A percentile compares a stretch with the other conserved stretches of the same genome.
Conservation (phyloP, 352 stramenopile genomes). For the Phytophthora litchii region DNA sequence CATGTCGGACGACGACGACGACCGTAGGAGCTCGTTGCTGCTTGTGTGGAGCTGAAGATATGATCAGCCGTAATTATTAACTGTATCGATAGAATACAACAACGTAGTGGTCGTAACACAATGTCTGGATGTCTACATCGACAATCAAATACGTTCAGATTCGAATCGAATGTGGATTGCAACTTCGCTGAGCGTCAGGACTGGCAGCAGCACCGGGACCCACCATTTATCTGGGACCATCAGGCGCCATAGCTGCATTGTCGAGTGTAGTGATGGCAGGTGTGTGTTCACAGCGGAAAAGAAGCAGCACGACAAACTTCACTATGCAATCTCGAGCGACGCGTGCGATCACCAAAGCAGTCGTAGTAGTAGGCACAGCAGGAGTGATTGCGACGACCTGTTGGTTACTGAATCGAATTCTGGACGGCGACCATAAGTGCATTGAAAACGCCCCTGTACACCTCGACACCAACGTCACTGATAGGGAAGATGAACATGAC, state of each 20-base stretch:
- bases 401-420: conserved; percentile 32
- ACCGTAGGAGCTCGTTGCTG: conserved; percentile 22
- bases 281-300: conserved; percentile 23
- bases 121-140: neutral
- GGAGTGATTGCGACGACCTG: conserved; percentile 23
- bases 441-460: conserved; percentile 1
- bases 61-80: conserved; percentile 18
- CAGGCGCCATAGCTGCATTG: neutral
- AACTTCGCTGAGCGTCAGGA: conserved; percentile 9
- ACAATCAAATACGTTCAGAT: conserved; percentile 21
- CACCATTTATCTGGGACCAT: conserved; percentile 19
- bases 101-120: neutral
- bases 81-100: conserved; percentile 19
- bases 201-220: conserved; percentile 18
- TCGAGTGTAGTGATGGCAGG: conserved; percentile 6
- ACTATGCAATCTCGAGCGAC: conserved; percentile 32
- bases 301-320: conserved; percentile 10
- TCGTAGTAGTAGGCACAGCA: conserved; percentile 30
- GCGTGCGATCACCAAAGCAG: conserved; percentile 21
- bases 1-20: conserved; percentile 21
- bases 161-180: neutral
- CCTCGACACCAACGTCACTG: neutral
- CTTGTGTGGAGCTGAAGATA: conserved; percentile 25
- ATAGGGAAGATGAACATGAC: conserved; percentile 1
- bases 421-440: conserved; percentile 12